Base-by-base conservation (phyloP, 257 asterid species). In the Nyctanthes arbortristis region DNA sequence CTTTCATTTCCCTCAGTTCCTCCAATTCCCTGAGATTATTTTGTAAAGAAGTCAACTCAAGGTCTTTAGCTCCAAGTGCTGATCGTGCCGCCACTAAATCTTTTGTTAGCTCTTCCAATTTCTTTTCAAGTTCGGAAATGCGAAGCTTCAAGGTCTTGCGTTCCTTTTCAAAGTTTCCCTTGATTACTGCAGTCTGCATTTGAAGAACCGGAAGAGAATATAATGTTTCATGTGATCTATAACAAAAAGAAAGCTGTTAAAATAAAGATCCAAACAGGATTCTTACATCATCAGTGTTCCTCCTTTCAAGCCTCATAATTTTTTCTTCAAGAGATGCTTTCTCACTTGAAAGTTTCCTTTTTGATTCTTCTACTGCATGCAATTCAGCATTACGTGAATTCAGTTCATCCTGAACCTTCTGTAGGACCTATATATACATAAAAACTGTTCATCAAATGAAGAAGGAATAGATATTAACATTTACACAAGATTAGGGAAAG, bases 1-100 rank as follows among this genome's bases (percentile, higher is more conserved):
- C 99, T 81, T 91, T 94, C 96, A 91, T 89, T 84, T 94, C 97
- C 84, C 97, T 86, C 63, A 94, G 84, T 57, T 91, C 97, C 70
- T 86, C 99, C 65, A 94, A 73, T 72, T 91, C 99, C 84, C 79
- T 86, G 16, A 94, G 82, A 72, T 89, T 89, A 80, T 81, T 91
- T 77, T 88, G 95, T 83, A 89, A 61, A 29, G 81, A 60, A 57
- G 84, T 70, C 68, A 91, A 37, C 75, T 89, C 95, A n/a, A 67
- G 52, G 61, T 91, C 96, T 80, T 91, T 94, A 25, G 80, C 63
- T 63, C 84, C 80, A 65, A 89, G 72, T 66, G 82, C 49, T 49
- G 96, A 88, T 72, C 85, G 82, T 3, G 88, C 85, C 40, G 55
- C 78, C 43, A 67, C 73, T 84, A 89, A 80, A 59, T 76, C 84